Conservation (phyloP, 2,329 filamentous ascomycete genomes). For the Sporothrix curviconia region DNA sequence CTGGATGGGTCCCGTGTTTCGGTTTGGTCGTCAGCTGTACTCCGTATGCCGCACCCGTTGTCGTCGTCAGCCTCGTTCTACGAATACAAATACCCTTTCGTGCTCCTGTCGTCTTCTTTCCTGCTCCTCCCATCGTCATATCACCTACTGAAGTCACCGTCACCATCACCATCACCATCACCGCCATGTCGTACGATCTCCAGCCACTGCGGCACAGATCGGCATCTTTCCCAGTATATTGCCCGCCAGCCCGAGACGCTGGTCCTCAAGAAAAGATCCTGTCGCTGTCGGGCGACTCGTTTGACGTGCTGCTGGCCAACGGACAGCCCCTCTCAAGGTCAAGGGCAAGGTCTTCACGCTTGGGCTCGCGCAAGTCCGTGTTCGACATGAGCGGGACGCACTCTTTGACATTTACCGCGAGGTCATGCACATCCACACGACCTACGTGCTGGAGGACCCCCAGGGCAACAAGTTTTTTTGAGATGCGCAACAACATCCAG, state of each 20-base stretch:
- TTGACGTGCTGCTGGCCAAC: slow-evolving; percentile 51
- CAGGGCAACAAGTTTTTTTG: slow-evolving; percentile 42
- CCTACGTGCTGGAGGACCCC: slow-evolving; percentile 43
- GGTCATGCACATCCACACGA: slow-evolving; percentile 42
- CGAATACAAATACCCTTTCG: neutral
- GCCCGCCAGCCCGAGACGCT: slow-evolving; percentile 37
- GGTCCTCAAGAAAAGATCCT: slow-evolving; percentile 53
- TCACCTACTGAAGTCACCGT: neutral
- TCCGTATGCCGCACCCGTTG: too few species aligned
- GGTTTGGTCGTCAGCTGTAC: too few species aligned
- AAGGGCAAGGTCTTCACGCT: slow-evolving; percentile 47
- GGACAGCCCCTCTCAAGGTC: slow-evolving; percentile 50
- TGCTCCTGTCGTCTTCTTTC: neutral
- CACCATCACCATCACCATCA: neutral
- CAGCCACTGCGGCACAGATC: slow-evolving; percentile 12
- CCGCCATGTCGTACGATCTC: slow-evolving; percentile 9
- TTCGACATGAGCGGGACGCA: slow-evolving; percentile 46
- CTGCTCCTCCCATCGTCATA: neutral
- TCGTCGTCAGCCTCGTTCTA: too few species aligned
- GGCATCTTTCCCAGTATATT: slow-evolving; percentile 16
- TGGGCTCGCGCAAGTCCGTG: slow-evolving; percentile 51
- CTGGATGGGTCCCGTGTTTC: too few species aligned
- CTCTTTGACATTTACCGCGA: slow-evolving; percentile 54
- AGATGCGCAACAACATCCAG: slow-evolving; percentile 49
- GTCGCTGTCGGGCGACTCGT: slow-evolving; percentile 57